phyloP scores from a whole-genome alignment of 2,329 filamentous ascomycete species.

The Hypomyces rosellus region DNA sequence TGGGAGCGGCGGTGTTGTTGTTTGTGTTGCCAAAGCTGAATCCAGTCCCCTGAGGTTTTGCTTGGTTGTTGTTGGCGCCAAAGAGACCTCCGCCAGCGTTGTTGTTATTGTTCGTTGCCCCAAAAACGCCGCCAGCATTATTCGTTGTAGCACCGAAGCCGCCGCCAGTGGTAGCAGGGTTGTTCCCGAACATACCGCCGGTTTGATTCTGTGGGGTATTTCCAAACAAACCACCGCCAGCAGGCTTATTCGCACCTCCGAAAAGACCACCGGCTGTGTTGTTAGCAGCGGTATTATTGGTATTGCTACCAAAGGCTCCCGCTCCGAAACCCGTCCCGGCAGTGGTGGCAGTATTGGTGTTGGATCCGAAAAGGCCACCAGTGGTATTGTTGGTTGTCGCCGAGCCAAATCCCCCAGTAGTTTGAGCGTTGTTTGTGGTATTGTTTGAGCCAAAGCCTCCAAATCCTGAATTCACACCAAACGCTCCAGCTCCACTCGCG shows the following conservation, averaged over 20 bases:
- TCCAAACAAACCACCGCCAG: constrained; percentile 35
- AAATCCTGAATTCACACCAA: constrained; percentile 57
- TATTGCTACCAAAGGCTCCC: constrained; percentile 37
- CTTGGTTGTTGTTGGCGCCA: constrained; percentile 30
- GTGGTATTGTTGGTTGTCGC: constrained; percentile 12
- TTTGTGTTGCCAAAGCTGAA: constrained; percentile 39
- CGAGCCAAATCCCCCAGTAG: constrained; percentile 19
- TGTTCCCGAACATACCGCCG: constrained; percentile 35
- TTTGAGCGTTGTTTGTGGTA: constrained; percentile 25
- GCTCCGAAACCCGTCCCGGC: constrained; percentile 18
- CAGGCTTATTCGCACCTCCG: constrained; percentile 19
- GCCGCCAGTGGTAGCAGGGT: constrained; percentile 19
- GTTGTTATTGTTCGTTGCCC: constrained; percentile 20
- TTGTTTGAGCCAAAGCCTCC: constrained; percentile 42
- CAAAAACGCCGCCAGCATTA: constrained; percentile 27
- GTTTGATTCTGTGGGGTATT: constrained; percentile 18
- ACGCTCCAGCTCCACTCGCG: constrained; percentile 74
- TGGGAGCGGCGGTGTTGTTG: constrained; percentile 17
- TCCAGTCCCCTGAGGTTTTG: constrained; percentile 28
- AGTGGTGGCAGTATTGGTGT: constrained; percentile 24
- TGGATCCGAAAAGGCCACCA: constrained; percentile 32
- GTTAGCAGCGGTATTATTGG: constrained; percentile 21
- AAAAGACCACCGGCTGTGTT: constrained; percentile 20
- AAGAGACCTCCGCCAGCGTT: constrained; percentile 34
- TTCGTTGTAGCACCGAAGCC: constrained; percentile 32